These are phyloP conservation scores for Ogataea angusta DNA, from an alignment of 805 yeast genomes.

Conservation along the genomic window DNA sequence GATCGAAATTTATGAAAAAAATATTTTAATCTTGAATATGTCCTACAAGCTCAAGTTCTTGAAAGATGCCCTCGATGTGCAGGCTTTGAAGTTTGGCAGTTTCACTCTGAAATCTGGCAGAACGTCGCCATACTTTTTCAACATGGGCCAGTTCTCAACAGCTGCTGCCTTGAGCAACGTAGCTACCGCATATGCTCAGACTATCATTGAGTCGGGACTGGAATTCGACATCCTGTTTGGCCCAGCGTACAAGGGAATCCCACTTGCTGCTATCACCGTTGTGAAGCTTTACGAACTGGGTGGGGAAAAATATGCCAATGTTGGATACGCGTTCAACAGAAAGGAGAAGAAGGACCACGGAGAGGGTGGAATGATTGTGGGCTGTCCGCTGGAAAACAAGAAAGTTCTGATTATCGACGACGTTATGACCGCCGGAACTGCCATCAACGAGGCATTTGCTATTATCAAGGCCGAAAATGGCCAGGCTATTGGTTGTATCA, in stretches of 20 bases:
- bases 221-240: constrained; percentile 92
- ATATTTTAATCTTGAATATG: background rate
- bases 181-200: constrained; percentile 85
- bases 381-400: constrained; percentile 69
- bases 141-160: constrained; percentile 83
- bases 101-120: constrained; percentile 93
- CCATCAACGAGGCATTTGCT: constrained; percentile 88
- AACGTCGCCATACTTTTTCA: constrained; percentile 93
- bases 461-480: constrained; percentile 73
- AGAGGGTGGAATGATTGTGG: constrained; percentile 95
- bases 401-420: constrained; percentile 87
- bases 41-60: constrained; percentile 48
- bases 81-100: constrained; percentile 82
- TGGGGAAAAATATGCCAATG: constrained; percentile 66
- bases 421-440: constrained; percentile 98
- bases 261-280: constrained; percentile 88
- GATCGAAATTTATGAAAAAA: background rate
- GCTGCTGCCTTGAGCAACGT: constrained; percentile 76
- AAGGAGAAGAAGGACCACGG: constrained; percentile 98
- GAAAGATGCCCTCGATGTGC: constrained; percentile 74
- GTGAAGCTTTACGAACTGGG: constrained; percentile 90
- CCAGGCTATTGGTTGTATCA: constrained; percentile 73
- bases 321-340: constrained; percentile 92
- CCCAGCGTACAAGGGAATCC: constrained; percentile 97
- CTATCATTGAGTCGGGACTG: constrained; percentile 76